Conservation (phyloP, 2,329 filamentous ascomycete genomes). For the Paracoccidioides lutzii region DNA sequence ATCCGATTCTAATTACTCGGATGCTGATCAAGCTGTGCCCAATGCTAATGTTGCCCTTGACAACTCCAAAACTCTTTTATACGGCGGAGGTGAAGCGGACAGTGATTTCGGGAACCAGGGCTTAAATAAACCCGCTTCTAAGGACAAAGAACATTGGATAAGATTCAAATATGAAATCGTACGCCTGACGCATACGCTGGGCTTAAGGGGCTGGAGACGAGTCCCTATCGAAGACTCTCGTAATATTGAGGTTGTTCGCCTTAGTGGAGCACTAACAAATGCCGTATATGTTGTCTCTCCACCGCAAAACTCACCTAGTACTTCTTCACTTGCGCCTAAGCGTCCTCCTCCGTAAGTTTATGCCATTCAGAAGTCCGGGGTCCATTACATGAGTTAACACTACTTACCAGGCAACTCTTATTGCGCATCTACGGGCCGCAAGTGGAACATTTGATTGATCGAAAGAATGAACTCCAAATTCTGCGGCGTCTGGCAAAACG, state of each 20-base stretch:
- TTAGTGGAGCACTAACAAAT: constrained; percentile 86
- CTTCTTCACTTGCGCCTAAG: constrained; percentile 26
- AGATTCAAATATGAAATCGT: constrained; percentile 86
- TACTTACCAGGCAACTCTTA: constrained; percentile 52
- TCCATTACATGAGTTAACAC: background rate
- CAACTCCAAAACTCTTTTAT: constrained; percentile 78
- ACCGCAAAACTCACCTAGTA: constrained; percentile 47
- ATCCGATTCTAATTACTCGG: constrained; percentile 74
- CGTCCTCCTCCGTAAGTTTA: constrained; percentile 41
- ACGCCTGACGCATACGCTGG: constrained; percentile 74
- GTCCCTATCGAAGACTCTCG: constrained; percentile 44
- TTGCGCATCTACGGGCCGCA: constrained; percentile 89
- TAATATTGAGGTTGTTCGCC: constrained; percentile 34
- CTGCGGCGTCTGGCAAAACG: constrained; percentile 76
- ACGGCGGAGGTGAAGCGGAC: constrained; percentile 44
- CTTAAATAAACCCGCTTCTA: constrained; percentile 40
- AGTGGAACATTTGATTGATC: constrained; percentile 89
- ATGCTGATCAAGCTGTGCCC: constrained; percentile 72
- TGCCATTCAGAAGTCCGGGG: background rate
- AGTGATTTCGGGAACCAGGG: constrained; percentile 25
- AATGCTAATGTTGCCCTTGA: constrained; percentile 74
- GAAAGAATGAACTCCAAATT: constrained; percentile 78
- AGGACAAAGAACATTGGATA: constrained; percentile 67
- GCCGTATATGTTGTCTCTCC: constrained; percentile 90
- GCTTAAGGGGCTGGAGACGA: constrained; percentile 80